Evolutionary conservation across 345 rosid species (phyloP).

Genomic region (Eutrema heterophyllum): DNA sequence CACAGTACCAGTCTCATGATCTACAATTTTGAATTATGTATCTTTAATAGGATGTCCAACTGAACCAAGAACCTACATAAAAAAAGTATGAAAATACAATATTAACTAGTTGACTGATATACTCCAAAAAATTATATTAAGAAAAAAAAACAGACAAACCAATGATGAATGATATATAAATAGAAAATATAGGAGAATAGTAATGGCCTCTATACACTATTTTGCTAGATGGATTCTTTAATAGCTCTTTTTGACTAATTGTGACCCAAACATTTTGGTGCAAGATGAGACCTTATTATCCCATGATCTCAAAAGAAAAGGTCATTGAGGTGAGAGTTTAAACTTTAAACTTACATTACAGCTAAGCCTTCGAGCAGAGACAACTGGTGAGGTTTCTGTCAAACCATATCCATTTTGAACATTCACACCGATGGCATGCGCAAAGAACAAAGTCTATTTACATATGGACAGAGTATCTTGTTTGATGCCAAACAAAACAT

Average conservation of each 20-base stretch:
- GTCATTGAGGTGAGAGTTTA: not conserved
- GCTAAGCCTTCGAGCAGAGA: slow-evolving; percentile 55
- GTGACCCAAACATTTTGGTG: not conserved
- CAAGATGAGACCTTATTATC: not conserved
- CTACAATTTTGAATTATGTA: slow-evolving; percentile 76
- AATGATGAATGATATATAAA: not conserved
- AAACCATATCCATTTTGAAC: slow-evolving; percentile 91
- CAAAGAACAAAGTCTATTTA: not conserved
- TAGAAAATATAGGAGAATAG: not conserved
- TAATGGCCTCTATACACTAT: not conserved
- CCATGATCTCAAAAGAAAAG: not conserved
- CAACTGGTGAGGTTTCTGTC: slow-evolving; percentile 90
- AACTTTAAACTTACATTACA: slow-evolving; percentile 54
- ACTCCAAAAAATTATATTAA: not conserved
- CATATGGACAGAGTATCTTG: not conserved
- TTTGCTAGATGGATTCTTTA: not conserved
- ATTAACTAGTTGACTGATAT: not conserved
- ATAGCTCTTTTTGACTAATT: not conserved
- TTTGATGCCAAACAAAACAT: not conserved
- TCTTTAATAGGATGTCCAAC: slow-evolving; percentile 71
- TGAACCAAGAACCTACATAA: slow-evolving; percentile 88
- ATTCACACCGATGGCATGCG: slow-evolving; percentile 79
- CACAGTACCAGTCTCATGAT: slow-evolving; percentile 53
- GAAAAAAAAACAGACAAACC: no score
- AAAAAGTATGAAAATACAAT: not conserved